Evolutionary conservation across 116 monocot species (phyloP).

Genomic region (Dioscorea cayenensis): DNA sequence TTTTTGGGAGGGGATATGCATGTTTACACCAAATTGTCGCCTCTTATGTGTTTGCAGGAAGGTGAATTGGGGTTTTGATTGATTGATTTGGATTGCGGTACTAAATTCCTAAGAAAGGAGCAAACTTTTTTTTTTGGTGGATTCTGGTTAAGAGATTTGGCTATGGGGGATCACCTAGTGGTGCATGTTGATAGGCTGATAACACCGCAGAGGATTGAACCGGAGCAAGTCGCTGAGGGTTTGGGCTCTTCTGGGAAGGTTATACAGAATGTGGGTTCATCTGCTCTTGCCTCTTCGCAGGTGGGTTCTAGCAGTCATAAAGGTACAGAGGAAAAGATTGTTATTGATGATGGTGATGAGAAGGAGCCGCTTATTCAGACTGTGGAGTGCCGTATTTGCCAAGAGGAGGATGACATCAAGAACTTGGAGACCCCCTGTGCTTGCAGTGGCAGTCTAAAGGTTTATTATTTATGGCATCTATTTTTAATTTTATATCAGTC

Average conservation of each 20-base stretch:
- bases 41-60: neutral
- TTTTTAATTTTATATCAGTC: neutral
- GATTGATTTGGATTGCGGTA: neutral
- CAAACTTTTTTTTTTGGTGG: neutral
- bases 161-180: neutral
- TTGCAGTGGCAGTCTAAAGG: slow-evolving; percentile 70
- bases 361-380: slow-evolving; percentile 48
- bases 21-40: neutral
- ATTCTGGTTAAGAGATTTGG: neutral
- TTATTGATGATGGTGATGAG: slow-evolving; percentile 20
- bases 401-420: slow-evolving; percentile 50
- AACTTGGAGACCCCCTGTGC: slow-evolving; percentile 61
- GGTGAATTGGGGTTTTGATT: neutral
- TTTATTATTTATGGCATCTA: slow-evolving; percentile 6
- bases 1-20: no score
- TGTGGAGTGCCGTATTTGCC: slow-evolving; percentile 66
- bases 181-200: neutral
- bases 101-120: neutral
- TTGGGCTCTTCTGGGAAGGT: neutral
- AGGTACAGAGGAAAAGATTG: neutral
- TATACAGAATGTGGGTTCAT: neutral
- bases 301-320: neutral
- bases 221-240: neutral
- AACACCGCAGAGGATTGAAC: neutral
- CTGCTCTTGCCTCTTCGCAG: neutral